Evolutionary conservation across 2,329 filamentous ascomycete genomes (phyloP).

Genomic region (Pyrenophora seminiperda): DNA sequence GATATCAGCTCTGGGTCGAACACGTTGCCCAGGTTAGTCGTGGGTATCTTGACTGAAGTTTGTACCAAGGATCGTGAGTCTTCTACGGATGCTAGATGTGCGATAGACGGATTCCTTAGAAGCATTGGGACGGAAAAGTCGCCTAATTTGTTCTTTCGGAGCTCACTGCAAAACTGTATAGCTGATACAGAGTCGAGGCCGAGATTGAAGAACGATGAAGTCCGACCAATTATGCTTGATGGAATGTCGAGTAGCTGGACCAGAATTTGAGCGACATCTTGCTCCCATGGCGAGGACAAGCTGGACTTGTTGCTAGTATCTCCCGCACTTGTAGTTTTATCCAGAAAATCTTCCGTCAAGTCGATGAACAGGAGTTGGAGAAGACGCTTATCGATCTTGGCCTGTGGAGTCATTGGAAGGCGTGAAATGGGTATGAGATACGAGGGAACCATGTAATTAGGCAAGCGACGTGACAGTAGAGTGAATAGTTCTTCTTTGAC

Average conservation of each 20-base stretch:
- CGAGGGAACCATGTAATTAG: conserved; percentile 79
- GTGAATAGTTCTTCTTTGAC: conserved; percentile 56
- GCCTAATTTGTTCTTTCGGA: conserved; percentile 56
- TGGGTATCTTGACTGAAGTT: background rate
- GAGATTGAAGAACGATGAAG: conserved; percentile 75
- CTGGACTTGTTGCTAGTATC: conserved; percentile 44
- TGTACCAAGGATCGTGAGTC: background rate
- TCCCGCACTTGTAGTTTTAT: conserved; percentile 42
- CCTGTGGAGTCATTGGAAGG: conserved; percentile 74
- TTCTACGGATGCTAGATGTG: conserved; percentile 57
- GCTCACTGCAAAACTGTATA: conserved; percentile 67
- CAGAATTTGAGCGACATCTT: conserved; percentile 60
- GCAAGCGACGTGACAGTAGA: conserved; percentile 62
- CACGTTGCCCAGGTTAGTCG: conserved; percentile 6
- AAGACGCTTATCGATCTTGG: conserved; percentile 69
- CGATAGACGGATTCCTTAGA: conserved; percentile 70
- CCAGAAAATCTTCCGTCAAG: conserved; percentile 56
- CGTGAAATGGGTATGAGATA: conserved; percentile 70
- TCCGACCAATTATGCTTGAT: conserved; percentile 58
- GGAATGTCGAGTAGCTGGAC: conserved; percentile 57
- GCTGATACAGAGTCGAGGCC: conserved; percentile 85
- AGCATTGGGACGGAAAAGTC: conserved; percentile 70
- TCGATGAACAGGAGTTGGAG: conserved; percentile 57
- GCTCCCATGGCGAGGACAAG: conserved; percentile 63
- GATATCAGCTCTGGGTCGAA: conserved; percentile 22